Base-by-base conservation (phyloP, 2,329 filamentous ascomycete genomes). In the Beauveria pseudobassiana region DNA sequence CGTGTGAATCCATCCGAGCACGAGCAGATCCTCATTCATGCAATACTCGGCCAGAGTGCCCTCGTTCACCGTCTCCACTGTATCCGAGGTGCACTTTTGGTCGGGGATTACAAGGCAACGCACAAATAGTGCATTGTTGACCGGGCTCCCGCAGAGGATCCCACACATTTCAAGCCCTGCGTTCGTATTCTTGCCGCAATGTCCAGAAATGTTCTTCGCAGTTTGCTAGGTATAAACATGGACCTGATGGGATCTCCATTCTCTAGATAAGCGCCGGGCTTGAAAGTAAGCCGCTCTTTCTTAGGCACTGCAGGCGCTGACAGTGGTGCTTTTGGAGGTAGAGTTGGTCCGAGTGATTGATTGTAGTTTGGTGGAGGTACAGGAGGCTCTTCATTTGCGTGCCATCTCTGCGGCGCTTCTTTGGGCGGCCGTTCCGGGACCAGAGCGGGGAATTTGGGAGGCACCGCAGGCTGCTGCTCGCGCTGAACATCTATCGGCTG, bases 1-100 rank as follows among this genome's bases (percentile, higher is more conserved):
- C 0, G 95, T 99, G 72, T 99, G 95, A 64, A 99, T 99, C 95
- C 95, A 99, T 45, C 93, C 93, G 5, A 96, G 82, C 59, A 96
- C 86, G 73, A 96, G 84, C 42, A 98, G 76, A 64, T 96, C 90
- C 69, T 96, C 85, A 5, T 81, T 82, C 68, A 95, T 90, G 70
- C 93, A 96, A 72, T 93, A 97, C 62, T 96, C 91, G 67, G 97
- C 93, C 30, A 97, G 81, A 0, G 86, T 85, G 34, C 84, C 83
- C 73, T 96, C 92, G 66, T 97, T 95, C 53, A 91, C 86, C 22
- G 91, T 98, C 74, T 98, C 93, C 73, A 95, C 99, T 0, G 95
- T 98, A 71, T 99, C 93, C 3, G 88, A 87, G 0, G 93, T 97
- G 69, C 89, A 88, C 59, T 86, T 89, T 73, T 99, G 95, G 70